Base-by-base conservation (phyloP, 2,329 filamentous ascomycete species). In the Pseudopyricularia cyperi region DNA sequence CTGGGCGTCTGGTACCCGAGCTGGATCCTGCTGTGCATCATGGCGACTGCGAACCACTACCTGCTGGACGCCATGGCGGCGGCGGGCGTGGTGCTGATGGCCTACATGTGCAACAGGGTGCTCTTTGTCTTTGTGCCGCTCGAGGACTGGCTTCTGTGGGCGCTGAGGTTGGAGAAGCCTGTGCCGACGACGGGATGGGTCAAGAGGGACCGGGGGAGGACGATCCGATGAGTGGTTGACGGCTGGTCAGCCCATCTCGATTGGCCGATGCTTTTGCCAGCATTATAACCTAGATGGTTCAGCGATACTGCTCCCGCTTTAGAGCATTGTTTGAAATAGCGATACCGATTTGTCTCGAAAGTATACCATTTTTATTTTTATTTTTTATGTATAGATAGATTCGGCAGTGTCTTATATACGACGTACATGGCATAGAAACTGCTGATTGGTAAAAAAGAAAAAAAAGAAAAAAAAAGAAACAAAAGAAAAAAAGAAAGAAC, bases 31-130 rank as follows among this genome's bases (percentile, higher is more conserved):
- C 67, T 73, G 0, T 74, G 74, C 30, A 82, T 83, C 54, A 73
- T 83, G 28, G 74, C 78, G 15, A 82, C 79, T 0, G 79, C 78
- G 33, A 83, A 83, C 58, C 79, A 74, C 58, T 75, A 85, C 62
- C 74, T 84, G 47, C 70, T 86, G 4, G 83, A 87, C 63, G 82
- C 83, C 0, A 70, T 83, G 19, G 82, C 80, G 1, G 82, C 82
- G 0, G 73, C 76, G 1, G 58, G 76, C 17, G 80, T 86, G 3
- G 83, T 82, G 47, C 69, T 70, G 0, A 56, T 83, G 9, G 79
- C 79, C 0, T 86, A 80, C 75, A 56, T 66, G 51, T 69, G 67
- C 54, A 76, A 76, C 57, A 64, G 70, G 15, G 61, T 70, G 14
- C 59, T 86, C 51, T 61, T 85, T 54, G 82, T 82, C 54, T 63